Conservation (phyloP, 2,329 filamentous ascomycete species). For the Paraconiothyrium sp. region DNA sequence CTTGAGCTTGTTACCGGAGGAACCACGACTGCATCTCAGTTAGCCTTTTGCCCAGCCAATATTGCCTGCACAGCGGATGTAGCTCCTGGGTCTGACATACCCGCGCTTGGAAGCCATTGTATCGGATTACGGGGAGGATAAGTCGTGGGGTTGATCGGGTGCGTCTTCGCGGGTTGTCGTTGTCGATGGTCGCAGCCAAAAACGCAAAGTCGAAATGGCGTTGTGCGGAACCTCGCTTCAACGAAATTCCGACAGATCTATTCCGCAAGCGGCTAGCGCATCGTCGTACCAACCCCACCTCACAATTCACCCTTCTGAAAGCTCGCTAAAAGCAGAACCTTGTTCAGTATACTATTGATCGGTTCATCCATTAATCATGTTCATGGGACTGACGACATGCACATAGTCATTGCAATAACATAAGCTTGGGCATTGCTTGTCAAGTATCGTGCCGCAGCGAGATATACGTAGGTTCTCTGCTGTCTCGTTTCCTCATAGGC, state of each 20-base stretch:
- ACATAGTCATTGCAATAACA: too few relatives aligned
- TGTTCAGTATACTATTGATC: too few relatives aligned
- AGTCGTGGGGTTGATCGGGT: constrained; percentile 33
- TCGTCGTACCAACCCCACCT: neutral
- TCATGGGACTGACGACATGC: too few relatives aligned
- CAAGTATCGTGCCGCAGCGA: too few relatives aligned
- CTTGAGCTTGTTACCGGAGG: constrained; percentile 99
- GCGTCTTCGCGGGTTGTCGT: constrained; percentile 42
- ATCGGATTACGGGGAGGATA: constrained; percentile 36
- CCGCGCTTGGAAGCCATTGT: constrained; percentile 53
- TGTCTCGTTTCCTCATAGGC: too few relatives aligned
- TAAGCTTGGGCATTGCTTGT: too few relatives aligned
- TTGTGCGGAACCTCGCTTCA: constrained; percentile 15
- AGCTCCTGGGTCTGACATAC: constrained; percentile 35
- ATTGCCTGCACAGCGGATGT: neutral
- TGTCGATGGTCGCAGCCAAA: constrained; percentile 13
- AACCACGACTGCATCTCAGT: constrained; percentile 68
- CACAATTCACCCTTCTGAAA: neutral
- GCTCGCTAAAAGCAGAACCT: neutral
- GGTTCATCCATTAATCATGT: too few relatives aligned
- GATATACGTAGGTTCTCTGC: too few relatives aligned
- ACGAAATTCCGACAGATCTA: constrained; percentile 11
- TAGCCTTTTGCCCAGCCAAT: constrained; percentile 28
- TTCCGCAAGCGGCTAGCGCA: neutral
- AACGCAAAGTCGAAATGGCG: constrained; percentile 13